Conservation (phyloP, 441 rosid species). For the Erodium trifolium region DNA sequence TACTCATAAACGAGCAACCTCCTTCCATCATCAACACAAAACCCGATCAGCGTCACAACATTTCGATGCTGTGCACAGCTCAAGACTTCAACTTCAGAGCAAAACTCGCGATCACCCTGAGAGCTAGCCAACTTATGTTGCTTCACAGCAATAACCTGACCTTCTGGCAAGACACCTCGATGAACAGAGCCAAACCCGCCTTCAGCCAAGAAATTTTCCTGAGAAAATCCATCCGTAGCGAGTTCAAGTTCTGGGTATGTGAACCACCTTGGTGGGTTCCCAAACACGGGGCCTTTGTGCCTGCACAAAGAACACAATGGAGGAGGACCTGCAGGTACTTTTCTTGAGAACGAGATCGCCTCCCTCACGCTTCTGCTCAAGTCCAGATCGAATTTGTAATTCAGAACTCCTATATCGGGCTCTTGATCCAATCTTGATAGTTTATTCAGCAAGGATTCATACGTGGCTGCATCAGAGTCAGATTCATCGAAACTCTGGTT, state of each 20-base stretch:
- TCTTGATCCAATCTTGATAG: slow-evolving; percentile 60
- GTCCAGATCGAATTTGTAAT: slow-evolving; percentile 48
- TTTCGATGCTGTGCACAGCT: slow-evolving; percentile 99
- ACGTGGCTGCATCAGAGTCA: slow-evolving; percentile 55
- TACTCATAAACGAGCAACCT: slow-evolving; percentile 91
- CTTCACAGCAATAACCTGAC: slow-evolving; percentile 93
- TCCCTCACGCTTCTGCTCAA: slow-evolving; percentile 77
- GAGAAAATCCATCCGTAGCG: slow-evolving; percentile 91
- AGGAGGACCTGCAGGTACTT: slow-evolving; percentile 81
- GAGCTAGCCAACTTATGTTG: slow-evolving; percentile 94
- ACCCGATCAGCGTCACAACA: slow-evolving; percentile 94
- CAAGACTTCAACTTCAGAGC: slow-evolving; percentile 97
- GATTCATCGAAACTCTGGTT: slow-evolving; percentile 47
- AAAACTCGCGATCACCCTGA: slow-evolving; percentile 96
- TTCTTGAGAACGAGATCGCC: slow-evolving; percentile 71
- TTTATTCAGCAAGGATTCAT: slow-evolving; percentile 60
- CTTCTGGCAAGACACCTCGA: slow-evolving; percentile 84
- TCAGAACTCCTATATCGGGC: slow-evolving; percentile 44
- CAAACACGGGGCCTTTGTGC: slow-evolving; percentile 92
- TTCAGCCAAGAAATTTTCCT: slow-evolving; percentile 93
- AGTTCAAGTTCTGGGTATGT: slow-evolving; percentile 80
- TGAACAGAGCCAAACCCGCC: slow-evolving; percentile 99
- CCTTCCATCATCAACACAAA: slow-evolving; percentile 89
- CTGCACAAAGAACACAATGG: slow-evolving; percentile 95
- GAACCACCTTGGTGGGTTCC: slow-evolving; percentile 96